A percentile compares a stretch with the other conserved stretches of the same genome.
phyloP scores from a whole-genome alignment of 2,329 filamentous ascomycete species.

The Neofusicoccum parvum region DNA sequence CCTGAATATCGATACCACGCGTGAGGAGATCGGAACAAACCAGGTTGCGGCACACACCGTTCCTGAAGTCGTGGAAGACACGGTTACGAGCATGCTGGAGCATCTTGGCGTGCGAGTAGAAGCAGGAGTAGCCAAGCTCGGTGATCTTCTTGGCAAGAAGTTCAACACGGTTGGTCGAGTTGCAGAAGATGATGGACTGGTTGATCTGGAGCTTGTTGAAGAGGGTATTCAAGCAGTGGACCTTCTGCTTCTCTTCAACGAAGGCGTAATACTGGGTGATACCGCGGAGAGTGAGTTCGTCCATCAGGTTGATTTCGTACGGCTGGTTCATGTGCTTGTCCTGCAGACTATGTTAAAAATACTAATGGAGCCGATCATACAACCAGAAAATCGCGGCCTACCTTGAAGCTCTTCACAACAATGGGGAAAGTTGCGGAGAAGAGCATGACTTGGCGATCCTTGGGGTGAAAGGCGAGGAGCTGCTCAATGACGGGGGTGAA shows the following conservation, averaged over 20 bases:
- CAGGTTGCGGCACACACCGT: constrained; percentile 95
- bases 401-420: constrained; percentile 93
- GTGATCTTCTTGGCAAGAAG: constrained; percentile 99
- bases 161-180: constrained; percentile 97
- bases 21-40: constrained; percentile 97
- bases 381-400: constrained; percentile 28
- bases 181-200: constrained; percentile 99
- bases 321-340: constrained; percentile 97
- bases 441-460: constrained; percentile 98
- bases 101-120: constrained; percentile 99
- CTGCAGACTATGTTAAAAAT: constrained; percentile 34
- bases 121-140: constrained; percentile 97
- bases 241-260: constrained; percentile 98
- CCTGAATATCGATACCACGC: constrained; percentile 98
- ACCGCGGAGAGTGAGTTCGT: constrained; percentile 94
- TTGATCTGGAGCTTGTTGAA: constrained; percentile 99
- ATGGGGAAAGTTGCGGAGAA: constrained; percentile 98
- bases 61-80: constrained; percentile 98
- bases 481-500: constrained; percentile 98
- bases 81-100: constrained; percentile 94
- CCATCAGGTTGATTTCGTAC: constrained; percentile 99
- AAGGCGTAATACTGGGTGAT: constrained; percentile 99
- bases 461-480: constrained; percentile 90
- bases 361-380: constrained; percentile 17
- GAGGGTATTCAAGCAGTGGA: constrained; percentile 97